Base-by-base conservation (phyloP, 352 stramenopile species). In the Globisporangium carolinianum region DNA sequence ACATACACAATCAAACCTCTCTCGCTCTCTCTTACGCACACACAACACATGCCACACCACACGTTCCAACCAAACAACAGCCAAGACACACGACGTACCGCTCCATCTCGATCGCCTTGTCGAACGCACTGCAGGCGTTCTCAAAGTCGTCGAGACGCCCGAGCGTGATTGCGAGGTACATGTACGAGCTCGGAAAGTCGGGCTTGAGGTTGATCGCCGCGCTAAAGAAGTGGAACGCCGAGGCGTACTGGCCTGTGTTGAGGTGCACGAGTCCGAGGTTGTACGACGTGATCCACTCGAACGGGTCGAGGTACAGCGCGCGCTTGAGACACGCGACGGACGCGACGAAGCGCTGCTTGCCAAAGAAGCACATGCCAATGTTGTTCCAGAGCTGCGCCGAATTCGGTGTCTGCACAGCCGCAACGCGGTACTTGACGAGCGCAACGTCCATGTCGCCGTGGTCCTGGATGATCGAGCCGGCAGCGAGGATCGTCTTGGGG, bases 361-460 rank as follows among this genome's bases (percentile, higher is more conserved):
- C 89, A 63, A 97, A 97, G 63, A 98, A 97, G 63, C 91, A 97
- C 93, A 98, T 97, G 52, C 90, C 91, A 47, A 98, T 86, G 67
- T 98, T 97, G 75, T 98, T 98, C 91, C 91, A 98, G 12, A 98
- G 72, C 67, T 97, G 87, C 1, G 93, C 83, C 57, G 83, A 95
- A 71, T 97, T 95, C 14, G 93, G 90, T 15, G 84, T 97, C 64
- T 96, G 84, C 32, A 91, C 85, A 4, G 91, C 91, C 14, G 90
- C 91, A 7, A 98, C 85, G 43, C 91, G 87, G 60, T 98, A 98
- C 74, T 98, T 98, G 51, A 97, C 84, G 15, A 98, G 79, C 45
- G 90, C 91, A 43, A 98, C 91, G 63, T 98, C 90, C 86, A 96
- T 96, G 55, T 97, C 91, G 10, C 87, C 71, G 55, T 97, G 83